phyloP scores from a whole-genome alignment of 1,284 basidiomycete species.

The Boletus smithii region DNA sequence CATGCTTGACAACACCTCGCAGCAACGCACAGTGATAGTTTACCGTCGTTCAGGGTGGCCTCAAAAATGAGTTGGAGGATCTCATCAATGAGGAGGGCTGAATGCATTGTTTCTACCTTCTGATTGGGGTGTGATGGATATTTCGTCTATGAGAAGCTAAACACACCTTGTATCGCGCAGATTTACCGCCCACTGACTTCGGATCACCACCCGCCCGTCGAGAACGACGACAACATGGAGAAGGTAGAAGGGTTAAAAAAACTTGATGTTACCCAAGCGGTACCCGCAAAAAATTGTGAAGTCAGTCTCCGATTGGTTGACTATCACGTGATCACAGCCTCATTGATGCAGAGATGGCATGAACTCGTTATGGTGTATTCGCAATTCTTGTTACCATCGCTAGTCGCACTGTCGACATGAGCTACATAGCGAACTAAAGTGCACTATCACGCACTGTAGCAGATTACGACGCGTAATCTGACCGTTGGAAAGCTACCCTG shows the following conservation, averaged over 20 bases:
- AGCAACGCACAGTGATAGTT: conserved; percentile 31
- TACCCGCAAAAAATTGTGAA: conserved; percentile 16
- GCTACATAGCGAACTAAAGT: conserved; percentile 6
- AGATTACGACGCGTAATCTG: conserved; percentile 2
- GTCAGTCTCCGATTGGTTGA: conserved; percentile 8
- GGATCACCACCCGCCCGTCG: background rate
- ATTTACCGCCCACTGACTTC: background rate
- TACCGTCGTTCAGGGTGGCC: conserved; percentile 32
- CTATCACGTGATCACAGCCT: conserved; percentile 12
- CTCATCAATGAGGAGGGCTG: conserved; percentile 50
- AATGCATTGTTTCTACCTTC: conserved; percentile 39
- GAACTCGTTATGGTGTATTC: no score
- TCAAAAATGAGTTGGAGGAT: conserved; percentile 46
- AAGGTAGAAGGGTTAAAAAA: background rate
- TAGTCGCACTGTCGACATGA: conserved; percentile 8
- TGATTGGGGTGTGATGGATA: background rate
- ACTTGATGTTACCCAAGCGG: conserved; percentile 6
- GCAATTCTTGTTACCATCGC: no score
- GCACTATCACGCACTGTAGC: conserved; percentile 15
- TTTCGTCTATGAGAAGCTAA: background rate
- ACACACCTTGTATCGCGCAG: conserved; percentile 7
- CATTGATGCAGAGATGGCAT: background rate
- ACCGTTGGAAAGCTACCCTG: background rate
- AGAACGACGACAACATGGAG: background rate
- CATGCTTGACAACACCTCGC: conserved; percentile 49